Conservation (phyloP, 495 filamentous ascomycete genomes). For the Antarctomyces pellizariae region DNA sequence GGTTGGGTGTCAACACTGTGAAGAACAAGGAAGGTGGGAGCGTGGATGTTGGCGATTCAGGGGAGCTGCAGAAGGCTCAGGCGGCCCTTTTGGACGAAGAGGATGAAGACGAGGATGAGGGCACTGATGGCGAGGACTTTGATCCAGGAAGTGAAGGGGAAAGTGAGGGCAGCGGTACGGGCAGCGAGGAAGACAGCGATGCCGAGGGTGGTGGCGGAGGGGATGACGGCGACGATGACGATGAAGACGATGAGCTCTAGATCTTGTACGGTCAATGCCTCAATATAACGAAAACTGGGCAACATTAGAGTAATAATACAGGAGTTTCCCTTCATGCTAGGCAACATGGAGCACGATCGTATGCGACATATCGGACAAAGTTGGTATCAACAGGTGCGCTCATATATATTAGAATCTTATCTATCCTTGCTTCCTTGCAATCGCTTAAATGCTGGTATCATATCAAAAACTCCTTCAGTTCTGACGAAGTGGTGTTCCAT, state of each 20-base stretch:
- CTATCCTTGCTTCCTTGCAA: no score
- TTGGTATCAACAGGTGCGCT: no score
- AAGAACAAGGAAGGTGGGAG: slow-evolving; percentile 26
- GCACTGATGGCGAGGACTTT: slow-evolving; percentile 81
- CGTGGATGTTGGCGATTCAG: slow-evolving; percentile 19
- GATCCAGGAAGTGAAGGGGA: slow-evolving; percentile 56
- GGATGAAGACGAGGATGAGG: slow-evolving; percentile 57
- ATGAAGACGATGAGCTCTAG: slow-evolving; percentile 26
- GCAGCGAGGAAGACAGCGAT: slow-evolving; percentile 26
- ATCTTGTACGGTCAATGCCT: no score
- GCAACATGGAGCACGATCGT: no score
- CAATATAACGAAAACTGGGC: no score
- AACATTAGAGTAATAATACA: no score
- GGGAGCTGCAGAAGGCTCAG: slow-evolving; percentile 41
- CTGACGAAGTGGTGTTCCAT: slow-evolving; percentile 44
- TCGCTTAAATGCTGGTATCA: no score
- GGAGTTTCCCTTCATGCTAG: no score
- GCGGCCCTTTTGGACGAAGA: slow-evolving; percentile 22
- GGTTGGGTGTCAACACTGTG: slow-evolving; percentile 38
- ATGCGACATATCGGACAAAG: no score
- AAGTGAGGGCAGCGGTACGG: slow-evolving; percentile 42
- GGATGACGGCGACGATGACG: slow-evolving; percentile 23
- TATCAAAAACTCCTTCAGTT: slow-evolving; percentile 12
- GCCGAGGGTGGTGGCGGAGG: slow-evolving; percentile 24
- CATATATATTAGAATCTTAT: no score